Evolutionary conservation across 805 yeast species (phyloP).

Genomic region (Kuraishia floccosa): DNA sequence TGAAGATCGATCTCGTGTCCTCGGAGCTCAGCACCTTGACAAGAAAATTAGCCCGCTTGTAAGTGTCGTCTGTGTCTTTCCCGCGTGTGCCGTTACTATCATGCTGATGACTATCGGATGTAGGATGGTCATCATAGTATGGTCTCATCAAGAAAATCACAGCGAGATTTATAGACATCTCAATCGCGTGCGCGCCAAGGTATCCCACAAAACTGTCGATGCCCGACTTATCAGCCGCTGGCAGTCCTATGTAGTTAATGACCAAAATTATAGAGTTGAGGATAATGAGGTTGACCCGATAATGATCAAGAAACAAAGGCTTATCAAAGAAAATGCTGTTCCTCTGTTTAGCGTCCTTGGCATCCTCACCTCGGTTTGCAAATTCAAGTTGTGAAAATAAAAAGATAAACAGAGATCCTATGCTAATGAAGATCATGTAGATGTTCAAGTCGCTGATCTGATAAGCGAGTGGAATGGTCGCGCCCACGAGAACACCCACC

Average conservation of each 20-base stretch:
- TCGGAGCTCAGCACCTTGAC: constrained; percentile 18
- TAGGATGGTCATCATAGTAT: too few species aligned
- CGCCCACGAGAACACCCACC: constrained; percentile 2
- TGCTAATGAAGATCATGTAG: constrained; percentile 16
- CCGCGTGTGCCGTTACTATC: background rate
- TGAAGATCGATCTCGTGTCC: constrained; percentile 83
- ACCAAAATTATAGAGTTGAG: constrained; percentile 8
- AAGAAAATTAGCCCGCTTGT: background rate
- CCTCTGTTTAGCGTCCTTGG: constrained; percentile 5
- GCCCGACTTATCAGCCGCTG: background rate
- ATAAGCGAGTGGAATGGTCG: constrained; percentile 7
- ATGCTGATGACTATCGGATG: background rate
- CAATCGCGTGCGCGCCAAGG: background rate
- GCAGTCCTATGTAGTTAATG: constrained; percentile 4
- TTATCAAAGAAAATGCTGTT: constrained; percentile 11
- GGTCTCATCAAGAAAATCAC: background rate
- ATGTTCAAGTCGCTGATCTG: constrained; percentile 12
- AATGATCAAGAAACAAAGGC: constrained; percentile 10
- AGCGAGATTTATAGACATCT: background rate
- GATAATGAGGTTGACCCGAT: constrained; percentile 12
- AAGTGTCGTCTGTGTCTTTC: background rate
- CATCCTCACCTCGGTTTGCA: background rate
- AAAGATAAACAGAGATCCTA: constrained; percentile 17
- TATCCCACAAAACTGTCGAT: too few species aligned
- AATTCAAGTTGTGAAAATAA: constrained; percentile 17